A percentile compares a stretch with the other conserved stretches of the same genome.
phyloP scores from a whole-genome alignment of 2,329 filamentous ascomycete genomes.

The Beauveria caledonica region DNA sequence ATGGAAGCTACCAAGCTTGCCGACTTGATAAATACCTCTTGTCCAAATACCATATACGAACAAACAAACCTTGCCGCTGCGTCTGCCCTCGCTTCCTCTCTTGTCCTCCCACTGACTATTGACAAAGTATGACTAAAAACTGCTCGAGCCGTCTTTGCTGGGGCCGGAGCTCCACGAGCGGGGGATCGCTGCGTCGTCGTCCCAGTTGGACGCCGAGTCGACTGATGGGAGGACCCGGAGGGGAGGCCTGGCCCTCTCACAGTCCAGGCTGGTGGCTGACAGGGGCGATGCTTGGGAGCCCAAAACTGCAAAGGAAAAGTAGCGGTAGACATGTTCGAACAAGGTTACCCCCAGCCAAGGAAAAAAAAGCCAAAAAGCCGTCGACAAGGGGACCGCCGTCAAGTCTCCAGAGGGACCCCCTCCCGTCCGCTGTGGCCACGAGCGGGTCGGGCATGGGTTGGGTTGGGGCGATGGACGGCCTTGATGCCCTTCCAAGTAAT shows the following conservation, averaged over 20 bases:
- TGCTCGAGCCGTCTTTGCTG: not conserved
- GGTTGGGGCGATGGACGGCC: not conserved
- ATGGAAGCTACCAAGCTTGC: not conserved
- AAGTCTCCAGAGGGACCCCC: not conserved
- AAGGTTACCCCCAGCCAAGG: not conserved
- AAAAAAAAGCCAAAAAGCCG: not conserved
- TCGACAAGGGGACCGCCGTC: not conserved
- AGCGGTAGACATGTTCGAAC: not conserved
- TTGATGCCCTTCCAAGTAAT: not conserved
- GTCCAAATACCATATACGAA: no score
- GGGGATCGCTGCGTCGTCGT: slow-evolving; percentile 6
- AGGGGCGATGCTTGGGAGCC: not conserved
- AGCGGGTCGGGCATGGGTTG: not conserved
- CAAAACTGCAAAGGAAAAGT: not conserved
- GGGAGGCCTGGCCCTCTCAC: not conserved
- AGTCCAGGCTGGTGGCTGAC: not conserved
- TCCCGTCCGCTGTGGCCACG: not conserved
- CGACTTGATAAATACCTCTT: not conserved
- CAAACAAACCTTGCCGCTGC: not conserved
- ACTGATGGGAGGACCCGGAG: slow-evolving; percentile 7
- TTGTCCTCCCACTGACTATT: not conserved
- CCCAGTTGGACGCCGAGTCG: not conserved
- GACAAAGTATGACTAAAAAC: not conserved
- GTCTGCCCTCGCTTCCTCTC: not conserved
- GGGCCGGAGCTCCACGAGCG: not conserved